These are phyloP conservation scores for Pseudonectria buxi DNA, from an alignment of 2,329 filamentous ascomycete species.

Conservation along the genomic window DNA sequence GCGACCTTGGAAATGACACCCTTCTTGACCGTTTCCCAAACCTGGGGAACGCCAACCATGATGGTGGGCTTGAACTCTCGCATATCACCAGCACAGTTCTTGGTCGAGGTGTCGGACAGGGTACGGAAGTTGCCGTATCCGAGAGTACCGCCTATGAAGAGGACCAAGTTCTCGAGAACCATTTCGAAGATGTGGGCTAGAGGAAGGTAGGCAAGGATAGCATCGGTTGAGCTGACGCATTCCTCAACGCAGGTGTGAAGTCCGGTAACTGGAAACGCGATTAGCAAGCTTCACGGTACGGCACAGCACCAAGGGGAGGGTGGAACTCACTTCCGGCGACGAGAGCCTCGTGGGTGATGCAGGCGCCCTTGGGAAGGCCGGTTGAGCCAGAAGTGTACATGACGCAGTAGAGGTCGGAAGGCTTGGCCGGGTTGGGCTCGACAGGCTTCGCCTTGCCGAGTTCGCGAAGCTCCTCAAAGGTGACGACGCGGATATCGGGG, in stretches of 20 bases:
- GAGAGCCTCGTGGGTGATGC: constrained; percentile 73
- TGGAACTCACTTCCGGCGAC: constrained; percentile 57
- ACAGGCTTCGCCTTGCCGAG: constrained; percentile 62
- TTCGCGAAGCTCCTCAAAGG: constrained; percentile 47
- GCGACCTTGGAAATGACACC: constrained; percentile 78
- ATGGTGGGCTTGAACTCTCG: constrained; percentile 84
- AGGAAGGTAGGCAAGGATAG: constrained; percentile 83
- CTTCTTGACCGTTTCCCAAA: constrained; percentile 98
- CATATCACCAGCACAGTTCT: constrained; percentile 90
- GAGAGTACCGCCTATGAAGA: constrained; percentile 86
- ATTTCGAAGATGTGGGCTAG: constrained; percentile 96
- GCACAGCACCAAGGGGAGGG: not conserved
- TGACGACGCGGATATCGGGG: constrained; percentile 46
- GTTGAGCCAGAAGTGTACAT: constrained; percentile 88
- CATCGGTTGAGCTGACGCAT: constrained; percentile 70
- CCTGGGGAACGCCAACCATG: constrained; percentile 88
- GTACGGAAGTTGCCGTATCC: constrained; percentile 91
- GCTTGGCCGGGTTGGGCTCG: constrained; percentile 63
- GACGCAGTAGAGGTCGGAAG: constrained; percentile 75
- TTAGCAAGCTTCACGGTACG: constrained; percentile 11
- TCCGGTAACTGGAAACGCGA: constrained; percentile 55
- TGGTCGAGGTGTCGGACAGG: constrained; percentile 75
- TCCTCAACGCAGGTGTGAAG: constrained; percentile 71
- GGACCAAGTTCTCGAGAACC: constrained; percentile 83
- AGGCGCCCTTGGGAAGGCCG: constrained; percentile 81